A percentile compares a stretch with the other conserved stretches of the same genome.
These are phyloP conservation scores for Cavenderia fasciculata DNA, from an alignment of 78 protist species.

Conservation along the genomic window DNA sequence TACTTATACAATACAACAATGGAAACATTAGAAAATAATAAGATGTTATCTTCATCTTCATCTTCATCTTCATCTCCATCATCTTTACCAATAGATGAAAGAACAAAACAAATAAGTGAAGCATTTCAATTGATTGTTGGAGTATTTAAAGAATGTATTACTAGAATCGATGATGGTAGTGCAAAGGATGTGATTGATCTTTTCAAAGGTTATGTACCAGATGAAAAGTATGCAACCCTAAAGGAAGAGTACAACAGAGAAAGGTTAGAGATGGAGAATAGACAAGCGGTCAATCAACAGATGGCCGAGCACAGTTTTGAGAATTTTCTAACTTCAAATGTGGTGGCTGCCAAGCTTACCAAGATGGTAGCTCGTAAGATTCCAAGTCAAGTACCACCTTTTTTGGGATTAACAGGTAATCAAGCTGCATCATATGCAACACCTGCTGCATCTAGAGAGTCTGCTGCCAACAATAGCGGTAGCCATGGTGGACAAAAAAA, in stretches of 20 bases:
- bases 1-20: too few relatives aligned
- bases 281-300: neutral
- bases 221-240: conserved; percentile 13
- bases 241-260: too few relatives aligned
- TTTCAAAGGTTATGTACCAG: conserved; percentile 40
- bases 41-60: too few relatives aligned
- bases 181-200: conserved; percentile 38
- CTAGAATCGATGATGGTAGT: conserved; percentile 19
- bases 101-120: too few relatives aligned
- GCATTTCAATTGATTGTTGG: too few relatives aligned
- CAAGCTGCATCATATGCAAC: conserved; percentile 13
- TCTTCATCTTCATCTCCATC: too few relatives aligned
- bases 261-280: conserved; percentile 5
- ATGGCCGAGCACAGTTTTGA: neutral
- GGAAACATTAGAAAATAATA: too few relatives aligned
- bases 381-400: neutral
- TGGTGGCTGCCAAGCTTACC: neutral
- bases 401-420: neutral
- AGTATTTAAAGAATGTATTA: conserved; percentile 7
- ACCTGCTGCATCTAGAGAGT: too few relatives aligned
- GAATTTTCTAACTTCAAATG: neutral
- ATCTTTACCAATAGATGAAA: too few relatives aligned
- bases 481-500: neutral
- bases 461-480: neutral
- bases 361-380: neutral